phyloP scores from a whole-genome alignment of 2,329 filamentous ascomycete genomes.

The Penicillium concentricum region DNA sequence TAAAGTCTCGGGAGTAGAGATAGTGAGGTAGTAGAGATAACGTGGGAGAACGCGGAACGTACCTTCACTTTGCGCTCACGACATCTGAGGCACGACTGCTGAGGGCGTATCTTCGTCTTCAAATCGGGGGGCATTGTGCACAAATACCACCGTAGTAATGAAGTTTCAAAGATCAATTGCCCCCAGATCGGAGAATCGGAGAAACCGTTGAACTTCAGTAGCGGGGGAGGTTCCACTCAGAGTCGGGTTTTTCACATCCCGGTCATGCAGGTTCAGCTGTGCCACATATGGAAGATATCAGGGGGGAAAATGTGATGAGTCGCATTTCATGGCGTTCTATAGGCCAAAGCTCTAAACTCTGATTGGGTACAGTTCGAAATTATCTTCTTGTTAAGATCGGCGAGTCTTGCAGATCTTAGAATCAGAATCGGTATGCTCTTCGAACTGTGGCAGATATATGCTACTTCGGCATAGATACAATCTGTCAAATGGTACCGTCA shows the following conservation, averaged over 20 bases:
- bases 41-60: background rate
- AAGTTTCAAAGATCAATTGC: background rate
- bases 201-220: background rate
- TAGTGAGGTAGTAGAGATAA: background rate
- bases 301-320: background rate
- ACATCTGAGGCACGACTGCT: slow-evolving; percentile 31
- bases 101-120: slow-evolving; percentile 26
- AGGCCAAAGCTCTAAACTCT: background rate
- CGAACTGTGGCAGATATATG: background rate
- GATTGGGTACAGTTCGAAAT: background rate
- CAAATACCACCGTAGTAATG: background rate
- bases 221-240: background rate
- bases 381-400: background rate
- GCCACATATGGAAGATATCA: background rate
- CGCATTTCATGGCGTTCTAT: background rate
- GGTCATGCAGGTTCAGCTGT: slow-evolving; percentile 1
- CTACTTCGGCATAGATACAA: background rate
- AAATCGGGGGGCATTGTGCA: slow-evolving; percentile 6
- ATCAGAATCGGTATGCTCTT: background rate
- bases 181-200: too few relatives aligned
- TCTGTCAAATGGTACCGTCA: slow-evolving; percentile 14
- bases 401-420: background rate
- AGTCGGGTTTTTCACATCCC: background rate
- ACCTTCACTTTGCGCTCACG: slow-evolving; percentile 33
- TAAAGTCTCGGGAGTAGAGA: background rate